These are phyloP conservation scores for Syzygium aqueum DNA, from an alignment of 345 rosid genomes.

Conservation along the genomic window DNA sequence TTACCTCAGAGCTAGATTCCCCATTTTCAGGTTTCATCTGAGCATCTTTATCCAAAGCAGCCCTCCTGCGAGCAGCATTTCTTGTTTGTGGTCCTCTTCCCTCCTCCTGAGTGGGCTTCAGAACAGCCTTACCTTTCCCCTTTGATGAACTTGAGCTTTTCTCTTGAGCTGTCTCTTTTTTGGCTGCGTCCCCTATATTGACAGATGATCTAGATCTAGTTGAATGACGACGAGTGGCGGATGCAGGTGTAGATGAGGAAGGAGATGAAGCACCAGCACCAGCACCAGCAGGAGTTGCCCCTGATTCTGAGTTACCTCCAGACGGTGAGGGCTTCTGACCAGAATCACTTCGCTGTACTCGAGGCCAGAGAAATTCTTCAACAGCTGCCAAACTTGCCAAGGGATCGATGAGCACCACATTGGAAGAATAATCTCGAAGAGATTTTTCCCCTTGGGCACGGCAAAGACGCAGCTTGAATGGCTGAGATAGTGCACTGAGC, in stretches of 20 bases:
- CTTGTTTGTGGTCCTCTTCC: constrained; percentile 91
- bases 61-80: constrained; percentile 86
- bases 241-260: constrained; percentile 63
- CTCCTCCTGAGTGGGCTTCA: constrained; percentile 73
- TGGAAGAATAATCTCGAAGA: constrained; percentile 96
- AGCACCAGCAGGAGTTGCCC: constrained; percentile 46
- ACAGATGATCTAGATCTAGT: constrained; percentile 80
- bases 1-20: constrained; percentile 93
- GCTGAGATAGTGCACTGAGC: constrained; percentile 88
- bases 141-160: constrained; percentile 73
- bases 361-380: constrained; percentile 98
- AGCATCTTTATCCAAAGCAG: constrained; percentile 68
- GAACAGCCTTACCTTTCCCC: constrained; percentile 96
- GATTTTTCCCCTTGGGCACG: constrained; percentile 88
- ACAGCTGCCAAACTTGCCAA: constrained; percentile 93
- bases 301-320: constrained; percentile 60
- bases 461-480: constrained; percentile 89
- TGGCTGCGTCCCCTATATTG: constrained; percentile 59
- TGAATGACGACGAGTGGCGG: constrained; percentile 64
- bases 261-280: constrained; percentile 80
- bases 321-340: constrained; percentile 62
- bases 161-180: constrained; percentile 57
- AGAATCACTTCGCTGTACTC: constrained; percentile 85
- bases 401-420: constrained; percentile 90
- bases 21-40: constrained; percentile 56